Evolutionary conservation across 2,329 filamentous ascomycete species (phyloP), one percentile per base, ranked within the genome.

Genomic region (Stylonectria norvegica): DNA sequence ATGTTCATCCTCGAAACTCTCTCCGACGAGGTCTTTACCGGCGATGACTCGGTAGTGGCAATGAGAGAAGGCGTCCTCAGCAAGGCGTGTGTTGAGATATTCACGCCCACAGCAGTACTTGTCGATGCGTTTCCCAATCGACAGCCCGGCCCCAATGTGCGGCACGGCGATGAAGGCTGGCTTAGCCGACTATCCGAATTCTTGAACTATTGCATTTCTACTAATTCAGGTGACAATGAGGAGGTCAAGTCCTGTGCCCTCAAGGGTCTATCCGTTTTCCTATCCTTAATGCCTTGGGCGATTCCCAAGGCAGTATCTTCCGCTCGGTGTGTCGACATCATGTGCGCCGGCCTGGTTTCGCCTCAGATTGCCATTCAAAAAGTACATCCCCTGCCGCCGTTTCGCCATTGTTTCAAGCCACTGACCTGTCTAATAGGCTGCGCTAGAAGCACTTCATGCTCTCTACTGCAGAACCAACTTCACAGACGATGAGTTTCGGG

Each of bases 1-100:
- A 75, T 98, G 22, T 85, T 85, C 44, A 79, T 97, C 31, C 75
- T 98, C 36, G 93, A 97, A 68, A 90, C 85, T 14, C 74, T 98
- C 22, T 95, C 91, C 3, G 93, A 97, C 53, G 93, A 97, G 62
- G 81, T 96, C 36, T 95, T 97, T 67, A 87, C 86, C 52, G 82
- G 87, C 23, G 93, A 97, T 59, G 93, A 97, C 64, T 78, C 86
- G 2, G 83, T 89, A 4, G 89, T 91, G 11, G 85, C 86, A 12
- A 70, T 95, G 56, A 81, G 91, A 49, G 87, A 91, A 60, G 85
- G 83, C 36, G 80, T 87, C 40, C 76, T 98, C 47, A 95, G 89
- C 60, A 86, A 89, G 61, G 87, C 88, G 9, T 86, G 93, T 57
- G 87, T 97, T 47, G 93, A 97, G 62, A 89, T 97, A 47, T 94